Evolutionary conservation across 208 protist species (phyloP).

Genomic region (Trypanosoma theileri): DNA sequence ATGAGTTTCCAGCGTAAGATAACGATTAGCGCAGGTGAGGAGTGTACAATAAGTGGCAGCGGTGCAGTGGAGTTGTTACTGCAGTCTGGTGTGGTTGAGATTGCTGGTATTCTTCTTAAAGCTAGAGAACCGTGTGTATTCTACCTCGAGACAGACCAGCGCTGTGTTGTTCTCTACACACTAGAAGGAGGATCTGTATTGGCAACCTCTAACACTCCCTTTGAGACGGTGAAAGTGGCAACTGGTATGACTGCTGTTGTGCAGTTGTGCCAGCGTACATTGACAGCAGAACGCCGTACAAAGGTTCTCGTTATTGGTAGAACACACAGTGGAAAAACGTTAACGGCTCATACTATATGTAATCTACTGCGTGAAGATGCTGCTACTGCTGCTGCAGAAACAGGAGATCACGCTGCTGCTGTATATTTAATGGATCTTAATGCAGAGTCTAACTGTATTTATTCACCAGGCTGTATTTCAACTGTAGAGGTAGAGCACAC

Average conservation of each 20-base stretch:
- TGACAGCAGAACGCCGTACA: conserved; percentile 30
- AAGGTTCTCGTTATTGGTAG: conserved; percentile 76
- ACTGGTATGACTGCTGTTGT: conserved; percentile 46
- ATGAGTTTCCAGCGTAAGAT: conserved; percentile 39
- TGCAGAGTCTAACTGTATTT: conserved; percentile 67
- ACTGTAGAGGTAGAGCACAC: conserved; percentile 23
- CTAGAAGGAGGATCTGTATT: conserved; percentile 67
- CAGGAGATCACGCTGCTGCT: background rate
- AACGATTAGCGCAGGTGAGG: conserved; percentile 72
- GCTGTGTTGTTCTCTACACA: conserved; percentile 57
- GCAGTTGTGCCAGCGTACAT: conserved; percentile 57
- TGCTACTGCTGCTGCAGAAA: conserved; percentile 27
- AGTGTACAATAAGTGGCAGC: conserved; percentile 60
- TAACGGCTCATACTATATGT: conserved; percentile 71
- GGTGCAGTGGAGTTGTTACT: conserved; percentile 51
- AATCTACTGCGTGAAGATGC: conserved; percentile 54
- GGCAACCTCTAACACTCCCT: conserved; percentile 38
- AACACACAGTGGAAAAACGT: conserved; percentile 53
- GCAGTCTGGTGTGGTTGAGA: conserved; percentile 64
- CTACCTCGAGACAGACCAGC: conserved; percentile 36
- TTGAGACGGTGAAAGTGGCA: conserved; percentile 38
- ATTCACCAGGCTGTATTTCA: conserved; percentile 63
- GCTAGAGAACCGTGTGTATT: conserved; percentile 51
- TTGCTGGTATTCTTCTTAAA: conserved; percentile 67
- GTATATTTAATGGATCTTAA: conserved; percentile 72